Conservation (phyloP, 1,139 yeast genomes). For the Candida glucosophila region DNA sequence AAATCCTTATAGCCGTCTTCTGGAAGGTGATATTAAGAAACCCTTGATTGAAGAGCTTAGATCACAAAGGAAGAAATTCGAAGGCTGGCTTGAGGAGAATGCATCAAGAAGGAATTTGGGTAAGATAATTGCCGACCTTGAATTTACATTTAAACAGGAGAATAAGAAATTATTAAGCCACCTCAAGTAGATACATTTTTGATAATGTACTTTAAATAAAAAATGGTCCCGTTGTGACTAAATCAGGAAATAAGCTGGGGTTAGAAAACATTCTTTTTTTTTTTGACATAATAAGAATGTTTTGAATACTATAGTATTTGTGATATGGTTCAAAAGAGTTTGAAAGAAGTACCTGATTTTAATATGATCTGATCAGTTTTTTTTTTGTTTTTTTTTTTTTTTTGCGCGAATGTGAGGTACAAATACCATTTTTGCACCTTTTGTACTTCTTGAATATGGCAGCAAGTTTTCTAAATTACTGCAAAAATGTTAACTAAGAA, state of each 20-base stretch:
- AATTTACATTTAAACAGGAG: constrained; percentile 12
- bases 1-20: constrained; percentile 37
- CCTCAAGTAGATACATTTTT: neutral
- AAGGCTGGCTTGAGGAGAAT: constrained; percentile 30
- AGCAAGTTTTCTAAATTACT: too few relatives aligned
- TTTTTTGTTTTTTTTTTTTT: too few relatives aligned
- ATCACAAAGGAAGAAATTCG: constrained; percentile 32
- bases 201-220: neutral
- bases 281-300: neutral
- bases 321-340: too few relatives aligned
- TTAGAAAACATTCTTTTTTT: constrained; percentile 1
- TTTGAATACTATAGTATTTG: neutral
- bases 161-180: constrained; percentile 7
- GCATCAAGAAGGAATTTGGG: constrained; percentile 11
- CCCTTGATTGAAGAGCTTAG: constrained; percentile 36
- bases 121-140: constrained; percentile 11
- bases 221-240: too few relatives aligned
- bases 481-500: too few relatives aligned
- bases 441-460: too few relatives aligned
- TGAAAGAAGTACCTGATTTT: too few relatives aligned
- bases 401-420: too few relatives aligned
- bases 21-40: constrained; percentile 9
- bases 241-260: too few relatives aligned
- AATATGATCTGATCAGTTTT: too few relatives aligned
- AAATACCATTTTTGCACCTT: too few relatives aligned